Conservation (phyloP, 1,284 basidiomycete genomes). For the Coriolopsis trogii region DNA sequence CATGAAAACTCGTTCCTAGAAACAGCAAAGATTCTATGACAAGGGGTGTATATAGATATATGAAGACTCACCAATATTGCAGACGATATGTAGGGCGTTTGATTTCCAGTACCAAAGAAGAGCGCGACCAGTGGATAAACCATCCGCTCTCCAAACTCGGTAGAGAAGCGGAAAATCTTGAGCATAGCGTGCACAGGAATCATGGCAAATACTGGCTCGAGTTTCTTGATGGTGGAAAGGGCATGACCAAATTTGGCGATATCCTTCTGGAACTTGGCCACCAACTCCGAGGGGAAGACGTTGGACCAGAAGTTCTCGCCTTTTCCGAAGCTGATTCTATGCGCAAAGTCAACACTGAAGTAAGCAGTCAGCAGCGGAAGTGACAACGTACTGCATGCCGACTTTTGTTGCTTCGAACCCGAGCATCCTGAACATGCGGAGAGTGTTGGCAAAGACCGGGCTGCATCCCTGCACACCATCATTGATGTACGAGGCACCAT, state of each 20-base stretch:
- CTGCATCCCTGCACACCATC: constrained; percentile 60
- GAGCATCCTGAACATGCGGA: constrained; percentile 56
- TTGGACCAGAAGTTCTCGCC: constrained; percentile 69
- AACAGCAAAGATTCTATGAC: not conserved
- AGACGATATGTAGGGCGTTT: constrained; percentile 60
- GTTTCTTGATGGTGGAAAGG: constrained; percentile 53
- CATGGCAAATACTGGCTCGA: constrained; percentile 59
- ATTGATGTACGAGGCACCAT: constrained; percentile 59
- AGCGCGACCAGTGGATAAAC: constrained; percentile 60
- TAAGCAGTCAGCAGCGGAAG: not conserved
- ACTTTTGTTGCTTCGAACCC: constrained; percentile 56
- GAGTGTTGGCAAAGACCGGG: constrained; percentile 62
- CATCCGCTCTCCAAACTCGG: constrained; percentile 59
- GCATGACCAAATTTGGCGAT: constrained; percentile 63
- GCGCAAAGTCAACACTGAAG: not conserved
- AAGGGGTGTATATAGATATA: not conserved
- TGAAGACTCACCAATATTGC: constrained; percentile 47
- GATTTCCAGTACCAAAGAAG: constrained; percentile 65
- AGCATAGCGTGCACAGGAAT: constrained; percentile 63
- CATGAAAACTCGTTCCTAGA: constrained; percentile 54
- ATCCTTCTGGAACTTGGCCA: constrained; percentile 50
- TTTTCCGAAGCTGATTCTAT: constrained; percentile 60
- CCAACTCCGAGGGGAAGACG: constrained; percentile 60
- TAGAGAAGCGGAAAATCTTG: constrained; percentile 59
- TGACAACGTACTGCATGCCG: constrained; percentile 49